Base-by-base conservation (phyloP, 805 yeast species). In the Nakazawaea ernobii region DNA sequence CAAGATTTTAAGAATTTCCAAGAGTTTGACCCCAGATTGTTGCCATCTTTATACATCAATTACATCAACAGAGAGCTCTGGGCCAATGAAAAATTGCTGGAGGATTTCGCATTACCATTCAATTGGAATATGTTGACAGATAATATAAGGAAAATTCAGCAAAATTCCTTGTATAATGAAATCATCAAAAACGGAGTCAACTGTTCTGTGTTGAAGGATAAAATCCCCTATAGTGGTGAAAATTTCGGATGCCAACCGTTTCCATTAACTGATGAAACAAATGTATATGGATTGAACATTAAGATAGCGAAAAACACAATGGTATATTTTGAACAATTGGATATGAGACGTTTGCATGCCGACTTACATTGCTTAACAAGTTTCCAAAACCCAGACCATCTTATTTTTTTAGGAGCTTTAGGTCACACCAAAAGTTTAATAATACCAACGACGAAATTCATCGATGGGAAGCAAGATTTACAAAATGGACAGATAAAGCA, bases 101-200 rank as follows among this genome's bases (percentile, higher is more conserved):
- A 39, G 9, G 48, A 41, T 17, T 39, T 40, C 32, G 30, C 17
- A 27, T 38, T 49, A 17, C 51, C 51, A 6, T 49, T 49, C 36
- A 45, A 44, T 37, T 49, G 51, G 51, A 43, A 49, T 41, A 24
- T 49, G 9, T 20, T 49, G 20, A 37, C 43, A 32, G 33, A 47
- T 14, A 28, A 30, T 10, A 35, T 30, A 11, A 27, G 28, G 7
- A 8, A 13, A 15, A 32, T 47, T 13, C n/a, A 33, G 15, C 17
- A 38, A 1, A 38, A 47, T 37, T 15, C 36, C 6, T 27, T 32
- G 9, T 42, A 17, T 29, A 13, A 26, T 38, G 32, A 39, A 24
- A 26, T 47, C 3, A n/a, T 27, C 3, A 20, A 17, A 6, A 24
- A 42, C 30, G 37, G 35, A 26, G 17, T 26, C 20, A 35, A 27